Conservation (phyloP, 257 asterid species). For the Nicotiana sylvestris region DNA sequence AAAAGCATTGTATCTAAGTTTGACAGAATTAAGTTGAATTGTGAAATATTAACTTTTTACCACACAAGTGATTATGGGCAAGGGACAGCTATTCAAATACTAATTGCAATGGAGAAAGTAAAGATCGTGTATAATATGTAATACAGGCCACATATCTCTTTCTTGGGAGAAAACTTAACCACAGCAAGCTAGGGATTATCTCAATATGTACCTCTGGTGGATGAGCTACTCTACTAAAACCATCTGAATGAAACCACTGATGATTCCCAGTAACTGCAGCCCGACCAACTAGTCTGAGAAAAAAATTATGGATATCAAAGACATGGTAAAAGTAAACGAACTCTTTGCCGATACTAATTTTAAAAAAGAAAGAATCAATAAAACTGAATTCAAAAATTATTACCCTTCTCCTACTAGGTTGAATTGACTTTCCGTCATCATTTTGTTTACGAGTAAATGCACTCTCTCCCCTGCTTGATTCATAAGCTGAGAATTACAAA, state of each 20-base stretch:
- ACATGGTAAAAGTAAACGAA: background rate
- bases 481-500: slow-evolving; percentile 23
- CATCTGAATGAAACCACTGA: slow-evolving; percentile 69
- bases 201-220: slow-evolving; percentile 63
- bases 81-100: background rate
- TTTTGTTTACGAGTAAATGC: slow-evolving; percentile 73
- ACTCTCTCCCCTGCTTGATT: slow-evolving; percentile 41
- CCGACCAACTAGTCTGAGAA: slow-evolving; percentile 73
- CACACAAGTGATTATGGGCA: background rate
- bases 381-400: slow-evolving; percentile 9
- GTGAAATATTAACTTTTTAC: background rate
- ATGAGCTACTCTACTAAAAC: slow-evolving; percentile 43
- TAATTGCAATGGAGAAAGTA: background rate
- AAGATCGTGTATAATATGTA: background rate
- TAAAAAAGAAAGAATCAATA: background rate
- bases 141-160: background rate
- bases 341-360: background rate
- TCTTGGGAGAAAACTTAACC: background rate
- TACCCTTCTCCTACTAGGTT: slow-evolving; percentile 89
- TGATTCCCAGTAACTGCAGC: slow-evolving; percentile 79
- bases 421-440: slow-evolving; percentile 83
- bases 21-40: background rate
- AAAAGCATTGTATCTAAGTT: background rate
- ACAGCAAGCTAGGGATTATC: background rate
- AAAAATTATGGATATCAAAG: background rate